These are phyloP conservation scores for Gloeostereum incarnatum DNA, from an alignment of 768 basidiomycete genomes.

Conservation along the genomic window DNA sequence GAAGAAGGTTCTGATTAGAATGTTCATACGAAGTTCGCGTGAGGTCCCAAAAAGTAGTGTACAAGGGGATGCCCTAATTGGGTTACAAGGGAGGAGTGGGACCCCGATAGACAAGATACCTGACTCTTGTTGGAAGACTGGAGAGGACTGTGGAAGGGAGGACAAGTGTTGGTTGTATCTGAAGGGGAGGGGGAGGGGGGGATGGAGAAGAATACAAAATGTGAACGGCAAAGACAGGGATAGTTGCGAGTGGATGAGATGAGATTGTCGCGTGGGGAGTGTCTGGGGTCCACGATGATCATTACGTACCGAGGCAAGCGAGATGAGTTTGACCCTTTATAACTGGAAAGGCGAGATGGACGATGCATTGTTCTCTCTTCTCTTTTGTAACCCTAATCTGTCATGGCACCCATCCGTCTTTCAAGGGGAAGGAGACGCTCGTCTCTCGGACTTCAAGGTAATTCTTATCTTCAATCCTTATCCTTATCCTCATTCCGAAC, in stretches of 20 bases:
- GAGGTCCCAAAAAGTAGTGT: no score
- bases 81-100: background rate
- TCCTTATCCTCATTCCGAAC: background rate
- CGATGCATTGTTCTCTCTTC: background rate
- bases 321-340: no score
- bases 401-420: background rate
- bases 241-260: background rate
- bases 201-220: background rate
- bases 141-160: background rate
- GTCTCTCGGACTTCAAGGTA: background rate
- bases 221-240: background rate
- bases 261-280: no score
- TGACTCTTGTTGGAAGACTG: background rate
- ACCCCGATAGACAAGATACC: background rate
- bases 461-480: background rate
- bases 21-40: no score
- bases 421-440: constrained; percentile 1
- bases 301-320: no score
- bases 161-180: background rate
- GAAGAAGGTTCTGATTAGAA: no score
- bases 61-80: background rate
- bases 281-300: no score
- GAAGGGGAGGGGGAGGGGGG: background rate
- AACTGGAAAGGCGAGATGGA: background rate
- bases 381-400: background rate